phyloP scores from a whole-genome alignment of 2,329 filamentous ascomycete species.

The Dothideomycetidae sp. region DNA sequence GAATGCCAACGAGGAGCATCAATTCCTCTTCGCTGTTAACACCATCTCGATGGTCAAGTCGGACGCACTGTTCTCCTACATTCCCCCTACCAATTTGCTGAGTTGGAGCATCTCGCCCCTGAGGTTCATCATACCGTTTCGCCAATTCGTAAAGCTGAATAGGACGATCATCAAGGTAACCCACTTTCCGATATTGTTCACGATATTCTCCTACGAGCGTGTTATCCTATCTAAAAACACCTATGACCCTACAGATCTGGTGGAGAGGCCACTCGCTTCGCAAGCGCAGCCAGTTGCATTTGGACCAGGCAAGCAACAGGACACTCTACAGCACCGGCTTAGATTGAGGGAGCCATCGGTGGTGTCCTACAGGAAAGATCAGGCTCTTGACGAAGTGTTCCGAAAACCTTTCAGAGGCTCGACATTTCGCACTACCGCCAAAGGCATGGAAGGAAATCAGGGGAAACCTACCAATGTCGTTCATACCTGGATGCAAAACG shows the following conservation, averaged over 20 bases:
- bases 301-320: constrained; percentile 19
- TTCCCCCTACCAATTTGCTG: constrained; percentile 80
- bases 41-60: constrained; percentile 98
- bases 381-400: constrained; percentile 83
- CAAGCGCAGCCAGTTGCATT: constrained; percentile 21
- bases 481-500: constrained; percentile 73
- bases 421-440: constrained; percentile 40
- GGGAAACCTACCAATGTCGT: constrained; percentile 69
- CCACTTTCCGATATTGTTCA: constrained; percentile 74
- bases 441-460: constrained; percentile 36
- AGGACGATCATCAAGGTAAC: constrained; percentile 83
- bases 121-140: constrained; percentile 65
- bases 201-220: constrained; percentile 78
- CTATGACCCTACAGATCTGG: constrained; percentile 70
- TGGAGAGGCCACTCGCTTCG: constrained; percentile 46
- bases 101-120: constrained; percentile 80
- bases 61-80: constrained; percentile 88
- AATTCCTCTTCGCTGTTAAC: constrained; percentile 88
- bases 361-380: constrained; percentile 77
- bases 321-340: constrained; percentile 10
- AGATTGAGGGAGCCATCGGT: constrained; percentile 75
- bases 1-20: constrained; percentile 84
- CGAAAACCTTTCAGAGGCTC: constrained; percentile 49
- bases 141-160: constrained; percentile 71
- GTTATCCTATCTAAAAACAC: constrained; percentile 59